Evolutionary conservation across 352 stramenopile genomes (phyloP).

Genomic region (Globisporangium orthogonon): DNA sequence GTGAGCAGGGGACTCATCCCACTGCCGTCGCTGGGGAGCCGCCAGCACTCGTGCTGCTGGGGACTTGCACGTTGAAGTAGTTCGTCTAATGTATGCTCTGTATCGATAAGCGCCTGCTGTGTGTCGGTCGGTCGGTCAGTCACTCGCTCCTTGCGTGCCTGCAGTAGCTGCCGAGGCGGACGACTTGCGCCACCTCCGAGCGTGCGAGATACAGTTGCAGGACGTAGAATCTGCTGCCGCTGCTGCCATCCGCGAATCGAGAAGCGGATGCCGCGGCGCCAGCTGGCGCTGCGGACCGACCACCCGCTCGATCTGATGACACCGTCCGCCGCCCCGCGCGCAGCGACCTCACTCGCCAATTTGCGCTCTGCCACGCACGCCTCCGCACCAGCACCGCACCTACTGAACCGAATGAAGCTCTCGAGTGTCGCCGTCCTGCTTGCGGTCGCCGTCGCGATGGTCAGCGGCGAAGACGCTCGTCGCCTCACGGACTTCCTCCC

Average conservation of each 20-base stretch:
- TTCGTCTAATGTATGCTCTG: no score
- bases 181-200: no score
- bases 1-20: not conserved
- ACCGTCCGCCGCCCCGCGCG: not conserved
- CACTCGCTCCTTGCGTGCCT: no score
- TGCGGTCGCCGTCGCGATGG: not conserved
- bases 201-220: no score
- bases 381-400: no score
- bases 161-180: no score
- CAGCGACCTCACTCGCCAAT: conserved; percentile 5
- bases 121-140: no score
- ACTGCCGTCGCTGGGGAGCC: not conserved
- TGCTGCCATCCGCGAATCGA: not conserved
- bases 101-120: no score
- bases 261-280: not conserved
- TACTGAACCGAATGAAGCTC: conserved; percentile 1
- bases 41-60: no score
- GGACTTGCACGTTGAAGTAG: no score
- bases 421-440: conserved; percentile 2
- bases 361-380: not conserved
- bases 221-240: not conserved
- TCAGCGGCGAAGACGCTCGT: not conserved
- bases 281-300: not conserved
- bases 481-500: conserved; percentile 9
- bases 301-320: not conserved